A percentile compares a stretch with the other conserved stretches of the same genome.
Conservation (phyloP, 495 filamentous ascomycete species). For the Podospora bellae-mahoneyi region DNA sequence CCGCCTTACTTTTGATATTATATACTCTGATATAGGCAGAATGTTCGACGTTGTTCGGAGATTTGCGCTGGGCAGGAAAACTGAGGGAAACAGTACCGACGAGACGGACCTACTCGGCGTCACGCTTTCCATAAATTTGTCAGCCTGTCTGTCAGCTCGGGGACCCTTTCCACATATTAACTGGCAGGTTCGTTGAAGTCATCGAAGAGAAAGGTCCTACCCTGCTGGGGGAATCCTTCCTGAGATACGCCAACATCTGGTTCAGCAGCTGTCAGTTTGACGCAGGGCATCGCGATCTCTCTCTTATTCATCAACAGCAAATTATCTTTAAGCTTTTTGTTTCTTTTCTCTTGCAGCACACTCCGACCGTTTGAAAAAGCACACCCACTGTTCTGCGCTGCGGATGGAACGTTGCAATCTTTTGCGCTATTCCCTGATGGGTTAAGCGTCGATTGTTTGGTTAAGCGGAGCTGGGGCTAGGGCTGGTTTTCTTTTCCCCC, state of each 20-base stretch:
- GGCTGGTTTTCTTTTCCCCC: constrained; percentile 2
- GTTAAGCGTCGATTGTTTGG: constrained; percentile 7
- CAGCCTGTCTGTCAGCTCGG: not conserved
- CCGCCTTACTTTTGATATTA: not conserved
- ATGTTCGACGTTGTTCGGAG: constrained; percentile 6
- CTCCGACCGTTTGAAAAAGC: constrained; percentile 9
- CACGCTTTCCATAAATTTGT: not conserved
- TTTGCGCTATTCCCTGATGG: constrained; percentile 6
- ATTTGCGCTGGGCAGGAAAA: constrained; percentile 10
- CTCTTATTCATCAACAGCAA: not conserved
- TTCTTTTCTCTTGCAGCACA: not conserved
- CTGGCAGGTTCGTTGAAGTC: not conserved
- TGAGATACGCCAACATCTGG: not conserved
- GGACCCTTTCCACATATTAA: not conserved
- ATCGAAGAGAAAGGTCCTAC: not conserved
- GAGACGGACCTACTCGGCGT: not conserved
- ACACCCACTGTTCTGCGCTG: not conserved
- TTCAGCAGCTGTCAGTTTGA: not conserved
- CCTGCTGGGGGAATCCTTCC: not conserved
- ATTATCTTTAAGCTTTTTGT: not conserved
- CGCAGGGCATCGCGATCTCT: not conserved
- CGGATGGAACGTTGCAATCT: constrained; percentile 23
- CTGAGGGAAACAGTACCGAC: too few species aligned
- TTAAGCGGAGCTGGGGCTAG: not conserved
- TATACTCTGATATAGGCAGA: not conserved